Conservation (phyloP, 495 filamentous ascomycete genomes). For the Symbiotaphrina buchneri region DNA sequence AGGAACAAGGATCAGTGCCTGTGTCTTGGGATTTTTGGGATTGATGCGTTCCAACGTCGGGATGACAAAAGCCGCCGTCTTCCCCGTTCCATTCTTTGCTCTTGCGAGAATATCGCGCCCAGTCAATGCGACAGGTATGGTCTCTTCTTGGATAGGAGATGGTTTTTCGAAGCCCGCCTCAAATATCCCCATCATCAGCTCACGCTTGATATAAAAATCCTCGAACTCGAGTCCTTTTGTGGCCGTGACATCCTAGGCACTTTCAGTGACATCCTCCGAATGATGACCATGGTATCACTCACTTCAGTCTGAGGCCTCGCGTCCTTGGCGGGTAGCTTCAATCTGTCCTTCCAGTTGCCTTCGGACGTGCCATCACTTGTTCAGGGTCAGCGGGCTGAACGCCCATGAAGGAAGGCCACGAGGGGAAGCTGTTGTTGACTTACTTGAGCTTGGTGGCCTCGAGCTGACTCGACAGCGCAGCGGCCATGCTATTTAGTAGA, state of each 20-base stretch:
- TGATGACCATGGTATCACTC: constrained; percentile 7
- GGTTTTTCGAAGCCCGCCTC: constrained; percentile 98
- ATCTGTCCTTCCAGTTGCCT: constrained; percentile 52
- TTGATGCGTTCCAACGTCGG: constrained; percentile 90
- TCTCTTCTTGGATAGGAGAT: constrained; percentile 97
- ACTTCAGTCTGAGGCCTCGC: constrained; percentile 86
- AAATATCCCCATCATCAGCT: constrained; percentile 96
- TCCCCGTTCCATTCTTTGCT: constrained; percentile 96
- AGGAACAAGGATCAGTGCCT: constrained; percentile 87
- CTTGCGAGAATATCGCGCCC: constrained; percentile 88
- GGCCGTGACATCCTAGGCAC: constrained; percentile 68
- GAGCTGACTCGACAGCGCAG: constrained; percentile 43
- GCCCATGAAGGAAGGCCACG: too few species aligned
- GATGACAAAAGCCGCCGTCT: constrained; percentile 95
- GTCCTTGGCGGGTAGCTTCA: constrained; percentile 67
- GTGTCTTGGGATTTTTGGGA: constrained; percentile 82
- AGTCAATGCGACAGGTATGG: constrained; percentile 87
- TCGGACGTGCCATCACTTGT: constrained; percentile 29
- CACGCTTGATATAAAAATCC: constrained; percentile 83
- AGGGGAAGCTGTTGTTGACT: constrained; percentile 8
- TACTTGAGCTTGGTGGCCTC: constrained; percentile 50
- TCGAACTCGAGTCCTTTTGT: constrained; percentile 96
- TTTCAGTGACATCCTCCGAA: neutral
- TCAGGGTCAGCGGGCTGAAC: neutral
- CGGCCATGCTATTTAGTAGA: constrained; percentile 28